Base-by-base conservation (phyloP, 257 asterid species). In the Solanum pinnatisectum region DNA sequence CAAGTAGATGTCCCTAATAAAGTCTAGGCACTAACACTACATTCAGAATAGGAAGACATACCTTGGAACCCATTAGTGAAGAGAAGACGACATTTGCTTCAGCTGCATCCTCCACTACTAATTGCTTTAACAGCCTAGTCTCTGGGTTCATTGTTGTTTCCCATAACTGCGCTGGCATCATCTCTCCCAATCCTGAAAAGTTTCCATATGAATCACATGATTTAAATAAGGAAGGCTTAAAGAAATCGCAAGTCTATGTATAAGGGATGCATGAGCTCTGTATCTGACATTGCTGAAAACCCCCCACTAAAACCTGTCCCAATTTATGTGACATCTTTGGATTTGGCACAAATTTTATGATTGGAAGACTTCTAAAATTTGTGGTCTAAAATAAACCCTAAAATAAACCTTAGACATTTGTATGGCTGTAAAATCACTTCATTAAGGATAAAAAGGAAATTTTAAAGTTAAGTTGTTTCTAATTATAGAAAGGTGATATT, bases 91-190 rank as follows among this genome's bases (percentile, higher is more conserved):
- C 91, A 87, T 93, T 97, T 83, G 99, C 89, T 91, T 96, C 98
- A 32, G 95, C 99, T 70, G 94, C 96, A 85, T 96, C 99, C 72
- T 95, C 98, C 39, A 95, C 97, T 88, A 84, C 93, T 89, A 97
- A 89, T 90, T 93, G 98, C 93, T 97, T 97, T 87, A 97, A 93
- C 78, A 95, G 91, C 88, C 99, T 90, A 32, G 92, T 91, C 78
- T 96, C 98, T 13, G 99, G 99, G 91, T 94, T 94, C 87, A 97
- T 84, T 25, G 99, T 97, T 82, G 99, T 97, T 88, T 97, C 99
- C 99, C 99, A 97, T n/a, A 97, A 95, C 94, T 97, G 99, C 35
- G 32, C 14, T n/a, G 99, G 98, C 99, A 97, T 97, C 99, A 97
- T 97, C 92, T 97, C 99, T 83, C 99, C 99, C 93, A 97, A 89